Conservation (phyloP, 495 filamentous ascomycete genomes). For the Beverwykella pulmonaria region DNA sequence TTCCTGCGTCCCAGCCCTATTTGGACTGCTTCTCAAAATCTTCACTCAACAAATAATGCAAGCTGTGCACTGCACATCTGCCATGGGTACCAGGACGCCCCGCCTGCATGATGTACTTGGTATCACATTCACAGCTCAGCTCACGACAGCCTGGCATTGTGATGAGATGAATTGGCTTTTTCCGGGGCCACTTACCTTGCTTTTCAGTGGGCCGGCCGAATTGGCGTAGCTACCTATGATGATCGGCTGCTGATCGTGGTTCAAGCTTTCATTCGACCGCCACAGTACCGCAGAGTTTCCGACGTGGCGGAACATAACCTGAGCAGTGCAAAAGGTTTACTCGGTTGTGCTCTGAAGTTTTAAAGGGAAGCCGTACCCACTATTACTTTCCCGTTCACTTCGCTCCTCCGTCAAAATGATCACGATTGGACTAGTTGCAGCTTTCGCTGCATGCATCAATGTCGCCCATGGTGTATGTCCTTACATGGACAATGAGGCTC, state of each 20-base stretch:
- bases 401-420: constrained; percentile 3
- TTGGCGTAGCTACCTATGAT: neutral
- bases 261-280: neutral
- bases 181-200: neutral
- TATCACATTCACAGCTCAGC: neutral
- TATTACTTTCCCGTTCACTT: neutral
- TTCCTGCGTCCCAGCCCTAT: neutral
- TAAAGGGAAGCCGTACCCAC: neutral
- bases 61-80: neutral
- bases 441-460: constrained; percentile 4
- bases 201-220: neutral
- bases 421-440: neutral
- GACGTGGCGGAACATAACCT: neutral
- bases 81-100: neutral
- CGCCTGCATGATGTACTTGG: neutral
- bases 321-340: no score
- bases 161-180: neutral
- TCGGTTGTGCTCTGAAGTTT: neutral
- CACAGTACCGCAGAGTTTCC: neutral
- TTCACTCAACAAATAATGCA: neutral
- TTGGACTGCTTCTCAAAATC: neutral
- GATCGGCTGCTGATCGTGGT: neutral
- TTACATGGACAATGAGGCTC: constrained; percentile 33
- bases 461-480: constrained; percentile 32
- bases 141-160: neutral